phyloP scores from a whole-genome alignment of 2,329 filamentous ascomycete genomes.

The Zarea fungicola region DNA sequence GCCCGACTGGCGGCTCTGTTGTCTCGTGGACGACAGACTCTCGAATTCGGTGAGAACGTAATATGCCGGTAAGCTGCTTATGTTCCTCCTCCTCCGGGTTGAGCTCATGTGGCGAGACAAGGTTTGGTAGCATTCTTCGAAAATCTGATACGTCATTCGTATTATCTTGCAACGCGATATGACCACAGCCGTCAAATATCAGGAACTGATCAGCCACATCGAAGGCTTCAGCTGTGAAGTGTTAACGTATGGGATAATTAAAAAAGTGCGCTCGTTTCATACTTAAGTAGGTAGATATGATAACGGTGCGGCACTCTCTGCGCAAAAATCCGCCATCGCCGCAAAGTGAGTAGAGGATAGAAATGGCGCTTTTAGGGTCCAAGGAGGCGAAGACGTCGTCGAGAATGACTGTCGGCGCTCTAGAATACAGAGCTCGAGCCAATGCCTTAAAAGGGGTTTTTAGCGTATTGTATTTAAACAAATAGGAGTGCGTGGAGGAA shows the following conservation, averaged over 20 bases:
- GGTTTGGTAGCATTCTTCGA: not conserved
- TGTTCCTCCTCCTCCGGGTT: not conserved
- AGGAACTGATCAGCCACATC: not conserved
- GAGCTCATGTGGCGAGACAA: not conserved
- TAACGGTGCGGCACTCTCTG: not conserved
- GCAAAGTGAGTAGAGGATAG: not conserved
- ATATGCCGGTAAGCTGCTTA: not conserved
- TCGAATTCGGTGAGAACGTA: not conserved
- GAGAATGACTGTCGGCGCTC: not conserved
- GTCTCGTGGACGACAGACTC: not conserved
- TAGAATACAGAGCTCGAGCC: slow-evolving; percentile 12
- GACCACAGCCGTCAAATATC: not conserved
- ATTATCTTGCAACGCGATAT: not conserved
- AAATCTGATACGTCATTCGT: not conserved
- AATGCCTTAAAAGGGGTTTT: not conserved
- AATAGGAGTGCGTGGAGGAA: too few relatives aligned
- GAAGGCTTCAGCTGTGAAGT: not conserved
- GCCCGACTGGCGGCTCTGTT: not conserved
- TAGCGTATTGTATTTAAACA: not conserved
- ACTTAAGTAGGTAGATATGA: not conserved
- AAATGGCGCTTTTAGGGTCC: not conserved
- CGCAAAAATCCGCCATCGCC: not conserved
- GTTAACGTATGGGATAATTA: not conserved
- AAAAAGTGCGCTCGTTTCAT: not conserved
- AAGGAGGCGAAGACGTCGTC: slow-evolving; percentile 15